Evolutionary conservation across 495 filamentous ascomycete genomes (phyloP).

Genomic region (Neurospora sp.): DNA sequence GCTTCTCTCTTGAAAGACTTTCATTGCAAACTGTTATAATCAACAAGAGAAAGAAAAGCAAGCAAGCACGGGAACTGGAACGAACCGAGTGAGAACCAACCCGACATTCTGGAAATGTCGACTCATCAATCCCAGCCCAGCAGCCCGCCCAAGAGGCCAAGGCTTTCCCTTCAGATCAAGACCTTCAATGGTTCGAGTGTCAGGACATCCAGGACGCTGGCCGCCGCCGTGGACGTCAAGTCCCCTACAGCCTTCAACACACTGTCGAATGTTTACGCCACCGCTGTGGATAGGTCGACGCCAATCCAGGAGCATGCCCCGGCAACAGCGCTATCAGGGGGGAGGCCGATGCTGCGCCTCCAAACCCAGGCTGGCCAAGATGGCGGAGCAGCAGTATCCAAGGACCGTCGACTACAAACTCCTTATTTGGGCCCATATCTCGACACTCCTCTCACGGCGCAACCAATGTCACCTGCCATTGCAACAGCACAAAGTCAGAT

Average conservation of each 20-base stretch:
- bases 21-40: background rate
- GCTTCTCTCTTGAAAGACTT: background rate
- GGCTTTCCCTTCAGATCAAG: slow-evolving; percentile 71
- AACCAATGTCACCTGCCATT: slow-evolving; percentile 31
- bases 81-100: background rate
- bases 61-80: background rate
- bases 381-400: slow-evolving; percentile 5
- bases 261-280: slow-evolving; percentile 68
- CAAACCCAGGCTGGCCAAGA: slow-evolving; percentile 28
- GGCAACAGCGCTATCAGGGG: slow-evolving; percentile 26
- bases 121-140: slow-evolving; percentile 20
- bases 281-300: slow-evolving; percentile 54
- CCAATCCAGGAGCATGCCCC: slow-evolving; percentile 35
- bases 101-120: slow-evolving; percentile 23
- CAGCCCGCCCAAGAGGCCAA: slow-evolving; percentile 53
- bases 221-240: slow-evolving; percentile 42
- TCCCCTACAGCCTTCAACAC: slow-evolving; percentile 79
- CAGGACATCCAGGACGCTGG: slow-evolving; percentile 24
- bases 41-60: background rate
- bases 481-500: slow-evolving; percentile 24
- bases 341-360: slow-evolving; percentile 34
- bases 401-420: slow-evolving; percentile 23
- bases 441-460: slow-evolving; percentile 35
- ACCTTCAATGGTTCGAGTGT: slow-evolving; percentile 20
- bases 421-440: slow-evolving; percentile 34